Conservation (phyloP, 768 basidiomycete species). For the Boletellus sp. region DNA sequence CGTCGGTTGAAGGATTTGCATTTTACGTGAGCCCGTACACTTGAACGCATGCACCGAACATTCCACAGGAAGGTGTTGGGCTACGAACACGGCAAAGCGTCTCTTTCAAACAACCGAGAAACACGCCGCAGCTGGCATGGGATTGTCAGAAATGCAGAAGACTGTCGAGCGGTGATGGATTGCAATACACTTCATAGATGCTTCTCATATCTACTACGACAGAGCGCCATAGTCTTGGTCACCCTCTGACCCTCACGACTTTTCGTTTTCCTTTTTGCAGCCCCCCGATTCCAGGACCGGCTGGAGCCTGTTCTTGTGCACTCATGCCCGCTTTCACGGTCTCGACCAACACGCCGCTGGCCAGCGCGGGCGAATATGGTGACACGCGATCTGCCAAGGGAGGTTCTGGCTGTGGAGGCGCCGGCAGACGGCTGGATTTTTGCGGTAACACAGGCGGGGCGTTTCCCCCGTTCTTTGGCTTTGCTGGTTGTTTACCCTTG, state of each 20-base stretch:
- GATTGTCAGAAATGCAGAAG: no score
- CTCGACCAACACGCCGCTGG: constrained; percentile 75
- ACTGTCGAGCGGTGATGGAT: constrained; percentile 3
- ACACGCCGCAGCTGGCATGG: no score
- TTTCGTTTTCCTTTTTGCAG: constrained; percentile 75
- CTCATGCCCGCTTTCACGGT: constrained; percentile 85
- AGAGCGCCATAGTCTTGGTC: not conserved
- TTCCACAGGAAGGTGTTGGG: no score
- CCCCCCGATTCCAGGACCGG: constrained; percentile 28
- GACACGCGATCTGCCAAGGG: constrained; percentile 71
- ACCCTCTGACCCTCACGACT: constrained; percentile 71
- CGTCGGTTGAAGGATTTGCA: no score
- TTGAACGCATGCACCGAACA: no score
- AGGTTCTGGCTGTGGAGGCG: constrained; percentile 75
- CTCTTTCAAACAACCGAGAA: no score
- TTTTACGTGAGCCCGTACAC: not conserved
- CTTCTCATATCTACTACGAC: constrained; percentile 10
- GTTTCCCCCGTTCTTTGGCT: constrained; percentile 41
- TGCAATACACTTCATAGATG: constrained; percentile 19
- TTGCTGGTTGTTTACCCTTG: constrained; percentile 51
- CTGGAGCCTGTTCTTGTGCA: constrained; percentile 49
- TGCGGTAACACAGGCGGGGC: constrained; percentile 24
- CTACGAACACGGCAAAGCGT: no score
- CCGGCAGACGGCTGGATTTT: constrained; percentile 48
- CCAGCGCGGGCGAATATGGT: constrained; percentile 73